Conservation (phyloP, 1,284 basidiomycete genomes). For the Somion occarium region DNA sequence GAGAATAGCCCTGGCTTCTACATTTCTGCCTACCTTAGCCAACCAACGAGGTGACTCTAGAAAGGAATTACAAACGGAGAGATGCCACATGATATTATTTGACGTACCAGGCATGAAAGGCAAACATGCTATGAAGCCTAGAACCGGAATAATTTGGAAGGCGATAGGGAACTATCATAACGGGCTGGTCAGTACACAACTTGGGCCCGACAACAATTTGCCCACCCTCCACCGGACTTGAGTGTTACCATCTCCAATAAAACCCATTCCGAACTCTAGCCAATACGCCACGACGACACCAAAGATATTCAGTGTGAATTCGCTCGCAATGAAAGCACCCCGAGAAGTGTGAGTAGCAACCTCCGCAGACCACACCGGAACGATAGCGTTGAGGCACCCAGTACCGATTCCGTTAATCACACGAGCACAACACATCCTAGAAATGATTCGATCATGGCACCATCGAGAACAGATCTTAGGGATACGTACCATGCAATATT, state of each 20-base stretch:
- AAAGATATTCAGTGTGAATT: conserved; percentile 42
- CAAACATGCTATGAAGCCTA: conserved; percentile 34
- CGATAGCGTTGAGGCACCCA: conserved; percentile 46
- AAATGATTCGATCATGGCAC: not conserved
- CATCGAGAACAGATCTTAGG: not conserved
- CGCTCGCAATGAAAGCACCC: conserved; percentile 34
- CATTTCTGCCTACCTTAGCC: conserved; percentile 43
- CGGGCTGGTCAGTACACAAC: conserved; percentile 9
- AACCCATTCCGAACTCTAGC: conserved; percentile 48
- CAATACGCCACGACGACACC: conserved; percentile 53
- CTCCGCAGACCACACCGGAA: conserved; percentile 48
- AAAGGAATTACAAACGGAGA: conserved; percentile 12
- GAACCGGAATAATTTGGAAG: conserved; percentile 43
- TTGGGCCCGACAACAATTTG: too few relatives aligned
- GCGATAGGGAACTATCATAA: conserved; percentile 39
- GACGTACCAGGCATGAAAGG: conserved; percentile 25
- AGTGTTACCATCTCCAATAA: conserved; percentile 39
- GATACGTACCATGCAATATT: conserved; percentile 38
- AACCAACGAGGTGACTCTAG: conserved; percentile 54
- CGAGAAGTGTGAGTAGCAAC: conserved; percentile 42
- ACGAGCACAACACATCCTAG: conserved; percentile 47
- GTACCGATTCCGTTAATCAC: conserved; percentile 50
- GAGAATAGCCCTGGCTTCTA: conserved; percentile 41
- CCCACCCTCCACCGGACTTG: conserved; percentile 40
- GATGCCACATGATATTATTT: conserved; percentile 5